Evolutionary conservation across 2,329 filamentous ascomycete genomes (phyloP).

Genomic region (Huntiella savannae): DNA sequence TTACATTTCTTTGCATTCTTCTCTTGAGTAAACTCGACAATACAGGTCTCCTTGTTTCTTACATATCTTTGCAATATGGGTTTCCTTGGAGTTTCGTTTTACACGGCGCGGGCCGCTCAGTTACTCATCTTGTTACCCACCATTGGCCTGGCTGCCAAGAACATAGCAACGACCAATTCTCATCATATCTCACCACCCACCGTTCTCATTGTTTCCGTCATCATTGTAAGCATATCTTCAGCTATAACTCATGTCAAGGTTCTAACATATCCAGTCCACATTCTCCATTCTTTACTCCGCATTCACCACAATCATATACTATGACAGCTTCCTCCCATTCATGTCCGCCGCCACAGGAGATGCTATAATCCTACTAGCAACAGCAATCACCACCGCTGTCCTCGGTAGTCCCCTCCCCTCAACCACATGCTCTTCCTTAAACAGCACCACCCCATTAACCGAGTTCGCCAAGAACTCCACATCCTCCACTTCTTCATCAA

Average conservation of each 20-base stretch:
- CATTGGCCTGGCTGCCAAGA: conserved; percentile 65
- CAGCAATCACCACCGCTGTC: conserved; percentile 57
- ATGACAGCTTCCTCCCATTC: conserved; percentile 57
- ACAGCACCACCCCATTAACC: conserved; percentile 16
- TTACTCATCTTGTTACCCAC: conserved; percentile 53
- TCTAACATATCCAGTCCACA: conserved; percentile 39
- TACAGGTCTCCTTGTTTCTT: too few relatives aligned
- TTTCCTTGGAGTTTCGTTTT: conserved; percentile 62
- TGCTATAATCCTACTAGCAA: conserved; percentile 49
- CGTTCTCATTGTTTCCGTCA: conserved; percentile 59
- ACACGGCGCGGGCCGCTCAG: conserved; percentile 52
- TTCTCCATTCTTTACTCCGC: conserved; percentile 62
- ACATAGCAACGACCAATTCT: conserved; percentile 56
- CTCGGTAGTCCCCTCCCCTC: conserved; percentile 66
- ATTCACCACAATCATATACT: conserved; percentile 66
- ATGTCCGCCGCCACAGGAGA: conserved; percentile 50
- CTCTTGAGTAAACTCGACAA: too few relatives aligned
- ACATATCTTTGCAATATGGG: conserved; percentile 25
- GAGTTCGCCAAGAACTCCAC: not conserved
- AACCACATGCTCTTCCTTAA: conserved; percentile 46
- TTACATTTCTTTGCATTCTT: too few relatives aligned
- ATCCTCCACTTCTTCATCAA: not conserved
- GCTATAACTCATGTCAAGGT: not conserved
- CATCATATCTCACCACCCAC: conserved; percentile 46
- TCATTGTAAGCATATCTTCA: conserved; percentile 42